These are phyloP conservation scores for Ustilago xerochloae DNA, from an alignment of 1,284 basidiomycete genomes.

Conservation along the genomic window DNA sequence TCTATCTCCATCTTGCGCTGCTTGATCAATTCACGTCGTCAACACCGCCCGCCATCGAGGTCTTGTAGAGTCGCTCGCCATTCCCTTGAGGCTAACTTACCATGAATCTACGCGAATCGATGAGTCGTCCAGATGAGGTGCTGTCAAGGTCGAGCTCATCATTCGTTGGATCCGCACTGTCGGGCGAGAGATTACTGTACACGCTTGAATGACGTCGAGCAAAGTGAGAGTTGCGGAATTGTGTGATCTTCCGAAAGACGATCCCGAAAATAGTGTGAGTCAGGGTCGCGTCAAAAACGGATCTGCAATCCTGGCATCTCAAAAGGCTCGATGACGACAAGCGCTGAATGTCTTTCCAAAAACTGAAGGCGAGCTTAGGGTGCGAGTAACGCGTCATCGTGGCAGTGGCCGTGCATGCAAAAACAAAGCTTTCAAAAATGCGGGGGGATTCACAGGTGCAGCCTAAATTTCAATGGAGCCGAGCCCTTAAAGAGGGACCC, in stretches of 20 bases:
- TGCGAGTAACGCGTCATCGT: constrained; percentile 10
- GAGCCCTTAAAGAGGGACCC: constrained; percentile 6
- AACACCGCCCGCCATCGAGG: too few species aligned
- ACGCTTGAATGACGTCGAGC: too few species aligned
- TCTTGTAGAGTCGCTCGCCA: too few species aligned
- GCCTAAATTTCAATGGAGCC: not conserved
- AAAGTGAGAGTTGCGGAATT: not conserved
- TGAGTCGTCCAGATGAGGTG: too few species aligned
- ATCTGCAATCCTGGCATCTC: not conserved
- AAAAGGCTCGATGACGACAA: not conserved
- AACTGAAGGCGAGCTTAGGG: not conserved
- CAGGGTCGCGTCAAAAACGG: not conserved
- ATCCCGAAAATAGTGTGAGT: constrained; percentile 2
- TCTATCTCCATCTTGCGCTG: not conserved
- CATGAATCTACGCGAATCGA: too few species aligned
- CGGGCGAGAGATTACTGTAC: too few species aligned
- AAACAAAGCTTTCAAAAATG: not conserved
- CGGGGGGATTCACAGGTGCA: constrained; percentile 18
- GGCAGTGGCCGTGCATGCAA: not conserved
- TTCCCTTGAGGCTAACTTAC: too few species aligned
- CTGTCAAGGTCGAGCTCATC: too few species aligned
- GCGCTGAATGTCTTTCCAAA: not conserved
- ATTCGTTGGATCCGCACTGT: too few species aligned
- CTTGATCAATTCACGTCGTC: not conserved
- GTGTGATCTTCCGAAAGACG: not conserved